Conservation (phyloP, 2,329 filamentous ascomycete genomes). For the Fusarium chlamydosporum region DNA sequence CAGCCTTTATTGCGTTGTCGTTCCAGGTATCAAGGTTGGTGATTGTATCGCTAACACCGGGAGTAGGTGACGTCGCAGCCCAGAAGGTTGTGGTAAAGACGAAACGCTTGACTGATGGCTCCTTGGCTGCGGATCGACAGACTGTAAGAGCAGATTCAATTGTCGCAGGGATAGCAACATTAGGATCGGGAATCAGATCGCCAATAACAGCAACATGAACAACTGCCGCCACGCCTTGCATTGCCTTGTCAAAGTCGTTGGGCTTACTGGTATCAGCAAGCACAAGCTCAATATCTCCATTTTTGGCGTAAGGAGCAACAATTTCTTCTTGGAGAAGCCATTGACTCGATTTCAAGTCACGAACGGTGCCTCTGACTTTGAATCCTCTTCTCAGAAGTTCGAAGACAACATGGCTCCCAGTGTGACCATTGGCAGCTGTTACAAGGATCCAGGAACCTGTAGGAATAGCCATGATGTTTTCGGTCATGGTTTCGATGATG, state of each 20-base stretch:
- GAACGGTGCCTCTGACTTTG: slow-evolving; percentile 42
- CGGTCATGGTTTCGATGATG: neutral
- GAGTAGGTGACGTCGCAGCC: slow-evolving; percentile 26
- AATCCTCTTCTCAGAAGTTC: slow-evolving; percentile 35
- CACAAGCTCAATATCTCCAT: slow-evolving; percentile 26
- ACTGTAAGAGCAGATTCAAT: slow-evolving; percentile 30
- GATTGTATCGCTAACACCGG: slow-evolving; percentile 16
- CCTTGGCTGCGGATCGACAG: slow-evolving; percentile 30
- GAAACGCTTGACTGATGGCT: slow-evolving; percentile 29
- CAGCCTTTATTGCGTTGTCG: slow-evolving; percentile 19
- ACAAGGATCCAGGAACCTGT: slow-evolving; percentile 38
- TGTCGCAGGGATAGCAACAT: slow-evolving; percentile 28
- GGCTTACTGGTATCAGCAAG: slow-evolving; percentile 31
- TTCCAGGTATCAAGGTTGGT: slow-evolving; percentile 40
- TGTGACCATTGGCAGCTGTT: slow-evolving; percentile 39
- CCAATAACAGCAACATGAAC: slow-evolving; percentile 39
- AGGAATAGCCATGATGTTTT: slow-evolving; percentile 13
- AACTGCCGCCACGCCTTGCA: slow-evolving; percentile 32
- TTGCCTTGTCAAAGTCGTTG: slow-evolving; percentile 32
- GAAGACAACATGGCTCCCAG: slow-evolving; percentile 33
- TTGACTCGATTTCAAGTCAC: slow-evolving; percentile 19
- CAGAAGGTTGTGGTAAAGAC: slow-evolving; percentile 44
- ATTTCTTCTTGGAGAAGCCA: slow-evolving; percentile 33
- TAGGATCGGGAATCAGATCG: slow-evolving; percentile 33
- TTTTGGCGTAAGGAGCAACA: slow-evolving; percentile 9